phyloP scores from a whole-genome alignment of 768 basidiomycete genomes.

The Crepidotus variabilis region DNA sequence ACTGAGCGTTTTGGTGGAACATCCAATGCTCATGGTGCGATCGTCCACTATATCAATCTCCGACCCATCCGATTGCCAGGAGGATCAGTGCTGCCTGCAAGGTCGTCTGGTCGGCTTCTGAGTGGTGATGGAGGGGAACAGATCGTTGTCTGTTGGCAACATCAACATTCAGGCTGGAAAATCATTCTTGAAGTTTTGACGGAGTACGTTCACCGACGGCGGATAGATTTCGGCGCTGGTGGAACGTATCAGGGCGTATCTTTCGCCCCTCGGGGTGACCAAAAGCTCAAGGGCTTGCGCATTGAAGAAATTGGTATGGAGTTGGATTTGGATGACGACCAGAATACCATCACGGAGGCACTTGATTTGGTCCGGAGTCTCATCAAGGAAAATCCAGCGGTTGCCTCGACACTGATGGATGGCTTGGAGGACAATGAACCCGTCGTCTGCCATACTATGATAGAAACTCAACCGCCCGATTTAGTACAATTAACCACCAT shows the following conservation, averaged over 20 bases:
- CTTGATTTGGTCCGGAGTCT: slow-evolving; percentile 79
- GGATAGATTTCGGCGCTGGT: slow-evolving; percentile 37
- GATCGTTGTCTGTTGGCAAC: slow-evolving; percentile 75
- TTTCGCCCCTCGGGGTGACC: slow-evolving; percentile 41
- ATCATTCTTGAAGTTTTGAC: slow-evolving; percentile 77
- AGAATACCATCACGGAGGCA: slow-evolving; percentile 63
- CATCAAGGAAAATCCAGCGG: slow-evolving; percentile 63
- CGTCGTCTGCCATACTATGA: slow-evolving; percentile 49
- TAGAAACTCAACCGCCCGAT: slow-evolving; percentile 57
- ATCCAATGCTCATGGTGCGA: slow-evolving; percentile 27
- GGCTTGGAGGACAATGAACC: slow-evolving; percentile 57
- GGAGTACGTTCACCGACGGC: slow-evolving; percentile 64
- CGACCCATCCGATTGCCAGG: slow-evolving; percentile 73
- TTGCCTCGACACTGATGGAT: slow-evolving; percentile 64
- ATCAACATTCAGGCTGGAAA: slow-evolving; percentile 84
- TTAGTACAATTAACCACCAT: slow-evolving; percentile 77
- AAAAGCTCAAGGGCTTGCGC: slow-evolving; percentile 39
- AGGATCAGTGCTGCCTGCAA: slow-evolving; percentile 64
- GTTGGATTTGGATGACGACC: slow-evolving; percentile 55
- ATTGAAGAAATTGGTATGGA: slow-evolving; percentile 76
- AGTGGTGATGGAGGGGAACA: slow-evolving; percentile 69
- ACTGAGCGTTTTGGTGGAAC: slow-evolving; percentile 56
- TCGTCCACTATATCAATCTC: slow-evolving; percentile 60
- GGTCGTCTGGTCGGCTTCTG: slow-evolving; percentile 65
- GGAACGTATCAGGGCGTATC: slow-evolving; percentile 49